A percentile compares a stretch with the other conserved stretches of the same genome.
Conservation (phyloP, 192 early-diverging fungal genomes). For the Coemansia sp. region DNA sequence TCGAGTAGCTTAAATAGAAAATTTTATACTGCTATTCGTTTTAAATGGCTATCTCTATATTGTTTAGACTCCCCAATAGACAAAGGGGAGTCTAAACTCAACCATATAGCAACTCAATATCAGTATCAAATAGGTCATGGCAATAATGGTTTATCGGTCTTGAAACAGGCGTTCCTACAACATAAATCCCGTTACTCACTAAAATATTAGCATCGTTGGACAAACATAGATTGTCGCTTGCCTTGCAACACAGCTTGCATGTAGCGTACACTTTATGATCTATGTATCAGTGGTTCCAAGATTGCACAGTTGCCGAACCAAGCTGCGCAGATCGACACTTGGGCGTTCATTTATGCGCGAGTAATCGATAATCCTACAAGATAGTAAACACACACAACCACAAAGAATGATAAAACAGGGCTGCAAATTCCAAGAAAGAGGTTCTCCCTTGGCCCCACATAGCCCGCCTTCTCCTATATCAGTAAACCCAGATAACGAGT, state of each 20-base stretch:
- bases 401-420: background rate
- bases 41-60: too few relatives aligned
- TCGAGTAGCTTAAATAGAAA: too few relatives aligned
- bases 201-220: background rate
- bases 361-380: constrained; percentile 15
- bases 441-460: background rate
- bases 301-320: constrained; percentile 13
- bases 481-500: background rate
- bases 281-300: background rate
- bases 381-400: background rate
- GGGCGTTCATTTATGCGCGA: background rate
- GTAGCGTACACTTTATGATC: background rate
- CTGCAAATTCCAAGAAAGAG: too few relatives aligned
- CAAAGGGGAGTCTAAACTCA: too few relatives aligned
- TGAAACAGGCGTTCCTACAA: too few relatives aligned
- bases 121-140: too few relatives aligned
- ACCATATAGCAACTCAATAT: too few relatives aligned
- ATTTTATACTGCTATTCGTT: too few relatives aligned
- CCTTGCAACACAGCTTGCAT: too few relatives aligned
- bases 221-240: background rate
- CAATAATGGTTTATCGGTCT: too few relatives aligned
- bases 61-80: too few relatives aligned
- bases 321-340: background rate
- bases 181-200: too few relatives aligned
- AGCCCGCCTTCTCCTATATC: background rate